These are phyloP conservation scores for Wickerhamomyces hampshirensis DNA, from an alignment of 805 yeast species.

Conservation along the genomic window DNA sequence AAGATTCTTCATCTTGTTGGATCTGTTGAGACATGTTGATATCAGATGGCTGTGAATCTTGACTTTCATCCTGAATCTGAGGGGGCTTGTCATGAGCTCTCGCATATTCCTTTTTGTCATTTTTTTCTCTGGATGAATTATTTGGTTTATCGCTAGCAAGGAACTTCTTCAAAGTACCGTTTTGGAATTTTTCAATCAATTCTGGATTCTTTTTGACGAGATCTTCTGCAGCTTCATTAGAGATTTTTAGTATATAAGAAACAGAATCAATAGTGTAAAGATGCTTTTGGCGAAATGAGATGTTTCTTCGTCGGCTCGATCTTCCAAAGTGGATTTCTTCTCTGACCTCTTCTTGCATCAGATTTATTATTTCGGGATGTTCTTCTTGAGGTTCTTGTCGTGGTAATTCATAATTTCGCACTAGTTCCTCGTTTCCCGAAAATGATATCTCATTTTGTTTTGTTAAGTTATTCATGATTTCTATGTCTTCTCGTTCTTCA, in stretches of 20 bases:
- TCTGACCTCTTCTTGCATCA: too few species aligned
- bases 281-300: constrained; percentile 22
- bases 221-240: constrained; percentile 17
- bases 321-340: constrained; percentile 5
- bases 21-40: constrained; percentile 1
- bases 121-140: background rate
- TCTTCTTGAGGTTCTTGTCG: background rate
- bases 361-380: background rate
- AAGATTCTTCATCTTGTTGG: constrained; percentile 13
- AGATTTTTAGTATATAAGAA: constrained; percentile 14
- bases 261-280: constrained; percentile 24
- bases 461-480: too few species aligned
- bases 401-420: background rate
- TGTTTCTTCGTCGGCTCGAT: constrained; percentile 14
- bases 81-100: background rate
- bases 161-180: constrained; percentile 17
- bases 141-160: constrained; percentile 3
- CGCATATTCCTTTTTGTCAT: background rate
- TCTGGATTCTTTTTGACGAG: constrained; percentile 19
- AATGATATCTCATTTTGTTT: too few species aligned
- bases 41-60: constrained; percentile 1
- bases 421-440: background rate
- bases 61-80: background rate
- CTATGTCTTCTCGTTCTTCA: too few species aligned
- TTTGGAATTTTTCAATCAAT: constrained; percentile 26